phyloP scores from a whole-genome alignment of 192 early-diverging fungal species.

The Powellomyces hirtus region DNA sequence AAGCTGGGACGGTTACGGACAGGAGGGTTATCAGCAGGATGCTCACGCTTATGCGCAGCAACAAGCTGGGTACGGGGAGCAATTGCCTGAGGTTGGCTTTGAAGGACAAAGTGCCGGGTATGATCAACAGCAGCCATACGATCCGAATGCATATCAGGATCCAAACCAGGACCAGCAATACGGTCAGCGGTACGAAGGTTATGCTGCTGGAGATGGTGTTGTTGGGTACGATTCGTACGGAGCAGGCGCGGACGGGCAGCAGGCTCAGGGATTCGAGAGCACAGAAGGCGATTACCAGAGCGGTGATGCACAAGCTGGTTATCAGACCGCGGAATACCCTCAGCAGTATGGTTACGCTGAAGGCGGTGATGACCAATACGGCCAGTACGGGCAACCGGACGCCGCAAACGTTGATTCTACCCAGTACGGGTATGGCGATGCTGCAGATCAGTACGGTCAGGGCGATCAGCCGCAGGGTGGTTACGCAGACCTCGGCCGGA shows the following conservation, averaged over 20 bases:
- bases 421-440: neutral
- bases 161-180: neutral
- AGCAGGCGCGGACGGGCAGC: no score
- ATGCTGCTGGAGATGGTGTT: neutral
- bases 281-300: no score
- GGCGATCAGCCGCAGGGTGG: neutral
- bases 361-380: neutral
- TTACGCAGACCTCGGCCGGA: no score
- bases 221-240: no score
- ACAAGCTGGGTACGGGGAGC: neutral
- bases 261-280: no score
- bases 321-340: neutral
- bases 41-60: neutral
- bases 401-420: neutral
- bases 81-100: neutral
- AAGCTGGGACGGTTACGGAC: neutral
- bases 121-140: neutral
- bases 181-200: neutral
- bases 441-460: neutral
- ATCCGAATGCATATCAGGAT: neutral
- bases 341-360: neutral
- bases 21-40: conserved; percentile 1
- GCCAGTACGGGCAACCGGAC: no score
- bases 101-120: neutral
- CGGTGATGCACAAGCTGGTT: neutral